Percentiles rank a stretch among this genome's conserved stretches.
phyloP scores from a whole-genome alignment of 2,329 filamentous ascomycete genomes.

The Alternaria ethzedia region DNA sequence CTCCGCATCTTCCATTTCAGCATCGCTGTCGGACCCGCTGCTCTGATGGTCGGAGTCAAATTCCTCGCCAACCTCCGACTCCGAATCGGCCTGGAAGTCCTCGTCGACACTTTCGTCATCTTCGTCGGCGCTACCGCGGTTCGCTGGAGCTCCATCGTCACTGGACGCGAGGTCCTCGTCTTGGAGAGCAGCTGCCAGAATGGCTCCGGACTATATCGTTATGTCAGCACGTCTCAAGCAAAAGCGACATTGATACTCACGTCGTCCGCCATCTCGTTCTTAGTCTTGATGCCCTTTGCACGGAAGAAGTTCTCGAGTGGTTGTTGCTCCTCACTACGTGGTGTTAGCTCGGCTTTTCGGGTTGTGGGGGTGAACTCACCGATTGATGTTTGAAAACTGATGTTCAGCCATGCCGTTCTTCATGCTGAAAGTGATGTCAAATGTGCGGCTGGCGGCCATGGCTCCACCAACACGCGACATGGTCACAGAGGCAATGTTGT shows the following conservation, averaged over 20 bases:
- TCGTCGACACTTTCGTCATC: conserved; percentile 95
- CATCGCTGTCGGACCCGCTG: conserved; percentile 72
- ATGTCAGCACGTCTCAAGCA: conserved; percentile 29
- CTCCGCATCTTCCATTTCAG: conserved; percentile 69
- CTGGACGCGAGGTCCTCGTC: conserved; percentile 84
- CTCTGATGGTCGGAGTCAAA: conserved; percentile 92
- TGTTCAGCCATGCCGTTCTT: conserved; percentile 87
- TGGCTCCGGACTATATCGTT: conserved; percentile 56
- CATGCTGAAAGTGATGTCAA: conserved; percentile 92
- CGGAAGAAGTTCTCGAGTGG: conserved; percentile 98
- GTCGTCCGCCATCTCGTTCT: conserved; percentile 98
- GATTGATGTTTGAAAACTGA: conserved; percentile 99
- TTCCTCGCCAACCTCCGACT: conserved; percentile 95
- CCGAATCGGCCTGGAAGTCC: conserved; percentile 90
- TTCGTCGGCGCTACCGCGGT: conserved; percentile 91
- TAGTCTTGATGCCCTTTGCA: conserved; percentile 89
- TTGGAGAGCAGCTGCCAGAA: conserved; percentile 80
- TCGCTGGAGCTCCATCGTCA: conserved; percentile 73
- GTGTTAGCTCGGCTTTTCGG: conserved; percentile 25
- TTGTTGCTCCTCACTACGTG: conserved; percentile 81
- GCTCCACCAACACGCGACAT: conserved; percentile 96
- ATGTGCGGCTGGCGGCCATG: conserved; percentile 91
- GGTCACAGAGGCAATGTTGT: conserved; percentile 88
- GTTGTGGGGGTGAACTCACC: conserved; percentile 53
- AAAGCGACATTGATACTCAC: conserved; percentile 59